A percentile compares a stretch with the other conserved stretches of the same genome.
Evolutionary conservation across 2,329 filamentous ascomycete genomes (phyloP).

Genomic region (Botrytis elliptica): DNA sequence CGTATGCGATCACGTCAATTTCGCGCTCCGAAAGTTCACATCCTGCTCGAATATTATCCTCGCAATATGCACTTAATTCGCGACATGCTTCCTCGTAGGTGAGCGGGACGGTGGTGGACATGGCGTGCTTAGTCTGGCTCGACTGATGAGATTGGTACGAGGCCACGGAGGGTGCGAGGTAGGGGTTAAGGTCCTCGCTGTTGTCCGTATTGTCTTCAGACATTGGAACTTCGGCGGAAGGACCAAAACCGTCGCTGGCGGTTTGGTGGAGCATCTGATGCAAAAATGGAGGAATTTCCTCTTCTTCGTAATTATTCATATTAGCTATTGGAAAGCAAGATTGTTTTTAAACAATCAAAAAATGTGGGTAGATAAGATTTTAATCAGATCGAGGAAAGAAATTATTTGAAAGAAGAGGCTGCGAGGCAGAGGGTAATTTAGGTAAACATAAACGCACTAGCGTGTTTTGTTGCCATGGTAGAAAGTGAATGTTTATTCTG

Average conservation of each 20-base stretch:
- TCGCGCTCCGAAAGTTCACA: not conserved
- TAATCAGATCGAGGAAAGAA: not conserved
- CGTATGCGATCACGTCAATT: conserved; percentile 16
- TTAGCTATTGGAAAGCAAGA: not conserved
- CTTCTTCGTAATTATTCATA: conserved; percentile 7
- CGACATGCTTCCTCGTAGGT: conserved; percentile 7
- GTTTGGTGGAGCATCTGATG: not conserved
- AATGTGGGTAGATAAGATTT: not conserved
- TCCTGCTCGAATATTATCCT: not conserved
- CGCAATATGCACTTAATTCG: not conserved
- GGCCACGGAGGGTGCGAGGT: not conserved
- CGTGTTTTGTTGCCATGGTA: not conserved
- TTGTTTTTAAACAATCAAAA: not conserved
- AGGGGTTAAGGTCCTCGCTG: not conserved
- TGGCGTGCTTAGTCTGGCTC: not conserved
- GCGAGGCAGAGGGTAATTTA: not conserved
- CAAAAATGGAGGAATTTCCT: not conserved
- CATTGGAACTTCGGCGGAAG: not conserved
- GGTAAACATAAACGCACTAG: conserved; percentile 10
- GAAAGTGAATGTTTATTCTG: conserved; percentile 9
- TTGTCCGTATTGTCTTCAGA: not conserved
- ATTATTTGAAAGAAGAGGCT: not conserved
- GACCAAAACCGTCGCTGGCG: not conserved
- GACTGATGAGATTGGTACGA: not conserved
- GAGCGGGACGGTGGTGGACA: not conserved